Conservation (phyloP, 106 monocot genomes). For the Agapanthus africanus region DNA sequence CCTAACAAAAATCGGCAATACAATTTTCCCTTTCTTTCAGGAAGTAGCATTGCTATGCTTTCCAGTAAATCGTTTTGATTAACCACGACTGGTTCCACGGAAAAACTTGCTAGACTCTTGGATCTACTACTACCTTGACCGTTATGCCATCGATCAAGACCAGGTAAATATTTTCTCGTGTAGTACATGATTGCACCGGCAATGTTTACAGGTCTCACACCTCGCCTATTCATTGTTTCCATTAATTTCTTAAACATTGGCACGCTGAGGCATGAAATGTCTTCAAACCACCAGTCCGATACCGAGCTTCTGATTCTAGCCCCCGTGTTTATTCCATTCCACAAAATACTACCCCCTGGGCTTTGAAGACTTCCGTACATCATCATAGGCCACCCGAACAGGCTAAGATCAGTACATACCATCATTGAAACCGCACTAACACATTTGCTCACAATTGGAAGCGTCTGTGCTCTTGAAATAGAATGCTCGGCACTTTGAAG, state of each 20-base stretch:
- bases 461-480: slow-evolving; percentile 25
- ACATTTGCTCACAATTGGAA: slow-evolving; percentile 29
- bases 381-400: slow-evolving; percentile 55
- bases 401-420: slow-evolving; percentile 45
- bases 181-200: slow-evolving; percentile 36
- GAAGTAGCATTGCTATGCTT: slow-evolving; percentile 29
- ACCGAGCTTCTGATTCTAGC: slow-evolving; percentile 23
- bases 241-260: slow-evolving; percentile 35
- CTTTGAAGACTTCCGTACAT: slow-evolving; percentile 46
- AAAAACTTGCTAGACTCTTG: slow-evolving; percentile 10
- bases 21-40: slow-evolving; percentile 33
- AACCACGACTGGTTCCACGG: slow-evolving; percentile 4
- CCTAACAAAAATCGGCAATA: slow-evolving; percentile 52
- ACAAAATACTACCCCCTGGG: slow-evolving; percentile 59
- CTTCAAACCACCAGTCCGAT: slow-evolving; percentile 64
- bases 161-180: slow-evolving; percentile 40
- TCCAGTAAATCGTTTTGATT: slow-evolving; percentile 39
- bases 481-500: slow-evolving; percentile 28
- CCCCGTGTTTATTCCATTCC: slow-evolving; percentile 66
- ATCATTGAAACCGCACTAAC: slow-evolving; percentile 29
- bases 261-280: slow-evolving; percentile 32
- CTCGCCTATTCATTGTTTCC: slow-evolving; percentile 28
- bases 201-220: slow-evolving; percentile 27
- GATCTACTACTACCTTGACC: slow-evolving; percentile 9
- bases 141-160: slow-evolving; percentile 43